Evolutionary conservation across 208 protist species (phyloP).

Genomic region (Crithidia bombi): DNA sequence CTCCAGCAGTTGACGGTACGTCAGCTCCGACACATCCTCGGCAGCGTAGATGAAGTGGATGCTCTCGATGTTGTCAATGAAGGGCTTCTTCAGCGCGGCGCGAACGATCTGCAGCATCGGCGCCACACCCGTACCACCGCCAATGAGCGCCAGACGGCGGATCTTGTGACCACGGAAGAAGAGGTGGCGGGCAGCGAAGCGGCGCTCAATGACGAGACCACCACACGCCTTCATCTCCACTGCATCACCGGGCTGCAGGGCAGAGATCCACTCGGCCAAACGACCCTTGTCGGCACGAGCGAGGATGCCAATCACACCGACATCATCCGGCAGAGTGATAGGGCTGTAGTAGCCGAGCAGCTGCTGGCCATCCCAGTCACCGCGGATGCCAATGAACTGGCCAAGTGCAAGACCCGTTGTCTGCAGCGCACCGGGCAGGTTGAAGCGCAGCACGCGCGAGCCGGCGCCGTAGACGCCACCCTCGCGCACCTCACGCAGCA

Average conservation of each 20-base stretch:
- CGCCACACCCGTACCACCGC: slow-evolving; percentile 89
- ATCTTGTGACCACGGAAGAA: slow-evolving; percentile 71
- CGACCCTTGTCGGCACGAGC: slow-evolving; percentile 58
- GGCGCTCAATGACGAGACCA: slow-evolving; percentile 55
- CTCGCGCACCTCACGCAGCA: slow-evolving; percentile 55
- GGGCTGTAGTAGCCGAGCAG: slow-evolving; percentile 77
- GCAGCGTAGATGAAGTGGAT: slow-evolving; percentile 76
- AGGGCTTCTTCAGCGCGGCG: slow-evolving; percentile 76
- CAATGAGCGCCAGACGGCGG: slow-evolving; percentile 66
- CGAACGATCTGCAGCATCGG: slow-evolving; percentile 93
- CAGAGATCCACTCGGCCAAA: slow-evolving; percentile 62
- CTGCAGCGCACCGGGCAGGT: slow-evolving; percentile 76
- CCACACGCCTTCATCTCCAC: slow-evolving; percentile 84
- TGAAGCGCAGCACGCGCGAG: slow-evolving; percentile 70
- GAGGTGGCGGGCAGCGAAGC: slow-evolving; percentile 47
- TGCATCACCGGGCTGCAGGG: slow-evolving; percentile 66
- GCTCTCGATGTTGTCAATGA: slow-evolving; percentile 55
- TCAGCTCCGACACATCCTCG: slow-evolving; percentile 65
- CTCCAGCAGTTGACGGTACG: slow-evolving; percentile 57
- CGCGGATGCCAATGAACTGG: slow-evolving; percentile 75
- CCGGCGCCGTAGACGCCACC: slow-evolving; percentile 47
- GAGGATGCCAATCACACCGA: slow-evolving; percentile 69
- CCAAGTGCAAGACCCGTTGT: slow-evolving; percentile 67
- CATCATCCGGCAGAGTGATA: slow-evolving; percentile 73
- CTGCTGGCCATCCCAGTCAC: slow-evolving; percentile 53